phyloP scores from a whole-genome alignment of 177 flowering plant species.

The Vitis hybrid region DNA sequence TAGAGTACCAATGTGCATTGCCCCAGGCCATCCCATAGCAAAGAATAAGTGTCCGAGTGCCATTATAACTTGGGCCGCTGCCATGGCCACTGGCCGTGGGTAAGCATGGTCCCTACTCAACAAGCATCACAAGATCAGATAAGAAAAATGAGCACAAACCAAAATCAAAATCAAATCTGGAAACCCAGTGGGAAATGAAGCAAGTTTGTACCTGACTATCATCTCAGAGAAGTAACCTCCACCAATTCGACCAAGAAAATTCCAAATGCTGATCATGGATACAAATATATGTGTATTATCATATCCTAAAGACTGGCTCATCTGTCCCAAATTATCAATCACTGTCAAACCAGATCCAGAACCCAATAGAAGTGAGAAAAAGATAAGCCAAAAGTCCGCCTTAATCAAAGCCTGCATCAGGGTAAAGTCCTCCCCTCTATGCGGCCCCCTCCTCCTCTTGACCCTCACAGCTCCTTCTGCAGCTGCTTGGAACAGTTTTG shows the following conservation, averaged over 20 bases:
- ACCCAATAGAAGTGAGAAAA: slow-evolving; percentile 70
- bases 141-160: not conserved
- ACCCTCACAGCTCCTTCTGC: slow-evolving; percentile 98
- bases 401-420: slow-evolving; percentile 79
- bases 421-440: slow-evolving; percentile 89
- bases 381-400: slow-evolving; percentile 93
- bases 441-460: slow-evolving; percentile 87
- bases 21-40: slow-evolving; percentile 92
- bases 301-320: slow-evolving; percentile 84
- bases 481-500: slow-evolving; percentile 85
- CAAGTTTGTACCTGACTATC: too few species aligned
- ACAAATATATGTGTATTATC: slow-evolving; percentile 80
- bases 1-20: slow-evolving; percentile 80
- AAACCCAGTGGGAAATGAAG: not conserved
- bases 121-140: not conserved
- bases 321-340: slow-evolving; percentile 92
- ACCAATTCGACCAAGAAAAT: slow-evolving; percentile 43
- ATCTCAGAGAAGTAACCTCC: too few species aligned
- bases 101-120: slow-evolving; percentile 72
- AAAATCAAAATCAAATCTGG: not conserved
- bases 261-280: slow-evolving; percentile 95
- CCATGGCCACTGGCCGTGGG: slow-evolving; percentile 85
- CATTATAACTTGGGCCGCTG: slow-evolving; percentile 75
- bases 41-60: slow-evolving; percentile 77
- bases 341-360: slow-evolving; percentile 94